These are phyloP conservation scores for Vitis hybrid DNA, from an alignment of 177 flowering plant genomes.

Conservation along the genomic window DNA sequence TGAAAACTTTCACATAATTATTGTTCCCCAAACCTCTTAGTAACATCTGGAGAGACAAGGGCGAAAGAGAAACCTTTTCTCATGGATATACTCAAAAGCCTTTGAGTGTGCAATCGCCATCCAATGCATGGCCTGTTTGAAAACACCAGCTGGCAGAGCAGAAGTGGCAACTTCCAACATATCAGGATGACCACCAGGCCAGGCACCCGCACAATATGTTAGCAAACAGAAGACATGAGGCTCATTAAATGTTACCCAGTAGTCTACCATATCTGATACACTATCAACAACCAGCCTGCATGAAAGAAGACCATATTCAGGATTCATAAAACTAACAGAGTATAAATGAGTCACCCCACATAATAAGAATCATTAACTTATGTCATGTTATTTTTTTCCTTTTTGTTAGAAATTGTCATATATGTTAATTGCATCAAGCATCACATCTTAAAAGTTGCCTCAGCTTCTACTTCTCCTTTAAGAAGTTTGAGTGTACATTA, in stretches of 20 bases:
- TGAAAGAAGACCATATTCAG: conserved; percentile 3
- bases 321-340: not conserved
- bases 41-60: not conserved
- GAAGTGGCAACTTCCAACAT: conserved; percentile 92
- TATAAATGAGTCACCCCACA: not conserved
- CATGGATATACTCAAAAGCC: conserved; percentile 90
- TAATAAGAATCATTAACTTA: not conserved
- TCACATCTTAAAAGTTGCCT: not conserved
- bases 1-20: not conserved
- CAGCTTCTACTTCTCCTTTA: no score
- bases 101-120: conserved; percentile 82
- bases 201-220: conserved; percentile 98
- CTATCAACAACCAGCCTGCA: conserved; percentile 88
- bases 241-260: conserved; percentile 96
- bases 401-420: not conserved
- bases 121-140: conserved; percentile 86
- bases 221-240: conserved; percentile 95
- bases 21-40: not conserved
- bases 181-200: conserved; percentile 99
- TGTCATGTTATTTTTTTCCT: not conserved
- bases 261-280: conserved; percentile 80
- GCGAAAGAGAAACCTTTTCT: conserved; percentile 45
- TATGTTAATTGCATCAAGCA: not conserved
- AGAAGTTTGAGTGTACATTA: no score
- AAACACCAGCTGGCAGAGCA: conserved; percentile 86